phyloP scores from a whole-genome alignment of 345 rosid genomes.

The Mallotus nudiflorus region DNA sequence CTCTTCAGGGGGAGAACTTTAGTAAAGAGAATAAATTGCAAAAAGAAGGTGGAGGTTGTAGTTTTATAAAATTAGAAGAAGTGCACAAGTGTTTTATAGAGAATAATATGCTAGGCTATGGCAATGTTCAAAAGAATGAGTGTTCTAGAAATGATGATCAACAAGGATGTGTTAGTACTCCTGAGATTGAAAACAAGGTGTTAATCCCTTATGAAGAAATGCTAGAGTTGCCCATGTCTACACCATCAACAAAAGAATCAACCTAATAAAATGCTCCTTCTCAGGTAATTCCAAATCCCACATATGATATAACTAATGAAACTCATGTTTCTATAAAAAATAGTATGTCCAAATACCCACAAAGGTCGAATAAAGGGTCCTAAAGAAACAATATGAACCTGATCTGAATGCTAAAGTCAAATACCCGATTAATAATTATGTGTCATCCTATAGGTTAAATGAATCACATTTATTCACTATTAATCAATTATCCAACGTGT shows the following conservation, averaged over 20 bases:
- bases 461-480: background rate
- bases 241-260: constrained; percentile 5
- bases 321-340: too few species aligned
- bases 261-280: background rate
- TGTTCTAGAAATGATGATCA: too few species aligned
- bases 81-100: too few species aligned
- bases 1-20: background rate
- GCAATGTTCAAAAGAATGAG: too few species aligned
- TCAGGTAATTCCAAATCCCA: background rate
- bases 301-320: background rate
- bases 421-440: background rate
- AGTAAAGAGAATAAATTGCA: constrained; percentile 3
- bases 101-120: too few species aligned
- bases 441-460: background rate
- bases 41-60: too few species aligned
- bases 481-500: background rate
- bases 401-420: background rate
- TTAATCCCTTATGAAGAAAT: background rate
- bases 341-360: background rate
- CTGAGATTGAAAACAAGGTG: too few species aligned
- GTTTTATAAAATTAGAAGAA: too few species aligned
- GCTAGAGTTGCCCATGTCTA: background rate
- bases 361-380: background rate
- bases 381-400: background rate
- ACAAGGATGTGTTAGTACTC: too few species aligned